Percentiles rank a stretch among this genome's conserved stretches.
phyloP scores from a whole-genome alignment of 345 rosid genomes.

The Cardamine chenopodiifolia region DNA sequence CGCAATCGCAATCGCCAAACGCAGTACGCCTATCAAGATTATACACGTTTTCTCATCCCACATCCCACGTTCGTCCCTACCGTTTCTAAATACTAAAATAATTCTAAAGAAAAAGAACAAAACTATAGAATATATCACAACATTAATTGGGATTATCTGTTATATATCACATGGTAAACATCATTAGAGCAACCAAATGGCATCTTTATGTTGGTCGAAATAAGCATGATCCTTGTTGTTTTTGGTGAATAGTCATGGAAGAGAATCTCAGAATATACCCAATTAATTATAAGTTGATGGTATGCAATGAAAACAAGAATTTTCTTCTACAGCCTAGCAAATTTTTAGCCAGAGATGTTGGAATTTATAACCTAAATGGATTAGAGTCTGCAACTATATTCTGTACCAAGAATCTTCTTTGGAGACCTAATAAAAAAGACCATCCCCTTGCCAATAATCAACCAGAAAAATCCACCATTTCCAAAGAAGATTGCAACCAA shows the following conservation, averaged over 20 bases:
- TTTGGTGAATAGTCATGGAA: not conserved
- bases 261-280: slow-evolving; percentile 3
- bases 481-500: slow-evolving; percentile 22
- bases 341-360: too few species aligned
- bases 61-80: not conserved
- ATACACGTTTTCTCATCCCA: slow-evolving; percentile 18
- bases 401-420: slow-evolving; percentile 34
- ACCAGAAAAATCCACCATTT: slow-evolving; percentile 46
- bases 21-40: slow-evolving; percentile 12
- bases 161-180: not conserved
- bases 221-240: not conserved
- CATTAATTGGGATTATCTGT: not conserved
- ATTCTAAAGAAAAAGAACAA: not conserved
- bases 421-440: slow-evolving; percentile 32
- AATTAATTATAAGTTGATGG: not conserved
- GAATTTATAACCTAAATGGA: too few species aligned
- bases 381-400: slow-evolving; percentile 31
- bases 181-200: slow-evolving; percentile 1
- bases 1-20: slow-evolving; percentile 9
- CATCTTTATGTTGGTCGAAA: not conserved
- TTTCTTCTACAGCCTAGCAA: not conserved
- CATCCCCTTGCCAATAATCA: slow-evolving; percentile 38
- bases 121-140: not conserved
- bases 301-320: slow-evolving; percentile 1
- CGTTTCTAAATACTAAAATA: not conserved